Conservation (phyloP, 768 basidiomycete species). For the Termitomyces titanicus region DNA sequence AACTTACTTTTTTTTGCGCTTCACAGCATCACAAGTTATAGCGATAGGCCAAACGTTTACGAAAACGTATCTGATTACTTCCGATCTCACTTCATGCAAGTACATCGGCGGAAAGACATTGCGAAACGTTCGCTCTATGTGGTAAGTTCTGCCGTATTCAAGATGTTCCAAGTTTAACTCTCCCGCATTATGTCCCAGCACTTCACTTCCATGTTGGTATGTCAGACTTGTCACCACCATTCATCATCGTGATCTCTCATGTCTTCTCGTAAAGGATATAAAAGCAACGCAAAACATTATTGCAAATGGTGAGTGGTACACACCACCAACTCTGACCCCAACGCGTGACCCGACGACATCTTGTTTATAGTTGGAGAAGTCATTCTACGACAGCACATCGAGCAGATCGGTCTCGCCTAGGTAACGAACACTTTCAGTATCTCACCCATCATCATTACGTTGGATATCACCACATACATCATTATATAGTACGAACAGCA, state of each 20-base stretch:
- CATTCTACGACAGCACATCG: slow-evolving; percentile 63
- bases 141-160: slow-evolving; percentile 40
- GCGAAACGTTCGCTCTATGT: slow-evolving; percentile 59
- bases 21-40: slow-evolving; percentile 72
- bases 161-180: neutral
- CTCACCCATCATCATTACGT: neutral
- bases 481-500: neutral
- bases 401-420: slow-evolving; percentile 45
- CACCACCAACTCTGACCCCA: neutral
- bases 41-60: slow-evolving; percentile 66
- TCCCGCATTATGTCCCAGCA: slow-evolving; percentile 36
- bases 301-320: slow-evolving; percentile 44
- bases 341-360: neutral
- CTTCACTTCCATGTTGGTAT: slow-evolving; percentile 68
- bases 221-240: neutral
- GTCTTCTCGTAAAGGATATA: slow-evolving; percentile 44
- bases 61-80: slow-evolving; percentile 76
- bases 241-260: no score
- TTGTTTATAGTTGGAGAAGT: slow-evolving; percentile 53
- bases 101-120: slow-evolving; percentile 63
- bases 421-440: neutral
- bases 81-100: slow-evolving; percentile 79
- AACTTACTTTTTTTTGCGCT: slow-evolving; percentile 5
- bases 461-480: neutral
- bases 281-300: slow-evolving; percentile 66